Evolutionary conservation across 352 stramenopile species (phyloP).

Genomic region (Globisporangium rhizosaccharum): DNA sequence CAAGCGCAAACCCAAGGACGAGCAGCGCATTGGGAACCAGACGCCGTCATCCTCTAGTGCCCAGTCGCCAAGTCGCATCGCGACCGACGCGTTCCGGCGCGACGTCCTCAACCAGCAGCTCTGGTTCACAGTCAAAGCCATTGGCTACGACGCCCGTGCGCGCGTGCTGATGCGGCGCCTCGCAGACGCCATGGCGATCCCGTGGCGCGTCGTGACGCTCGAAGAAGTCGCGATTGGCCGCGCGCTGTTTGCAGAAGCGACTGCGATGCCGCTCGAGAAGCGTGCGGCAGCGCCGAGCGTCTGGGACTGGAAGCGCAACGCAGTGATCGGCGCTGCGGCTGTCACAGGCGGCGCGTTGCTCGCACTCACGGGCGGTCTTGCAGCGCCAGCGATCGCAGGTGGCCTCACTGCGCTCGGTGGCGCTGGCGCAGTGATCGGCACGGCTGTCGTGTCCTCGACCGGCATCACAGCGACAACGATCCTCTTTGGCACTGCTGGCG

Average conservation of each 20-base stretch:
- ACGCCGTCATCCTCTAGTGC: conserved; percentile 2
- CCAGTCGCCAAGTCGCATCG: conserved; percentile 11
- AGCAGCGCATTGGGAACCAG: conserved; percentile 5
- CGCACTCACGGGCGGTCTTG: conserved; percentile 65
- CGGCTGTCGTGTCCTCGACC: conserved; percentile 40
- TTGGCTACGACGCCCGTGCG: conserved; percentile 71
- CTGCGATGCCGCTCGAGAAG: conserved; percentile 68
- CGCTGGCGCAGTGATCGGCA: conserved; percentile 58
- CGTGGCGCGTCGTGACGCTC: conserved; percentile 52
- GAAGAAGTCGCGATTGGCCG: conserved; percentile 72
- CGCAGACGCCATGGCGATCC: conserved; percentile 38
- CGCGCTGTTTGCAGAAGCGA: conserved; percentile 66
- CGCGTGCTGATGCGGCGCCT: conserved; percentile 52
- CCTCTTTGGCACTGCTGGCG: conserved; percentile 76
- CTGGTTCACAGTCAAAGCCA: conserved; percentile 73
- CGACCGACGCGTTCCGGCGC: conserved; percentile 39
- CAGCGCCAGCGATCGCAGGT: conserved; percentile 49
- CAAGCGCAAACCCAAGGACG: conserved; percentile 26
- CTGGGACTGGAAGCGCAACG: conserved; percentile 81
- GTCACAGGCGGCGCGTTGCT: conserved; percentile 68
- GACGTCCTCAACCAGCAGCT: conserved; percentile 62
- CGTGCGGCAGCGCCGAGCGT: conserved; percentile 41
- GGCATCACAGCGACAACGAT: conserved; percentile 68
- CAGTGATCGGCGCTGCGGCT: conserved; percentile 56
- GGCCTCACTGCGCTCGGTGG: conserved; percentile 58